Evolutionary conservation across 306 rosid species (phyloP), one percentile per base, ranked within the genome.

Genomic region (Medicago arabica): DNA sequence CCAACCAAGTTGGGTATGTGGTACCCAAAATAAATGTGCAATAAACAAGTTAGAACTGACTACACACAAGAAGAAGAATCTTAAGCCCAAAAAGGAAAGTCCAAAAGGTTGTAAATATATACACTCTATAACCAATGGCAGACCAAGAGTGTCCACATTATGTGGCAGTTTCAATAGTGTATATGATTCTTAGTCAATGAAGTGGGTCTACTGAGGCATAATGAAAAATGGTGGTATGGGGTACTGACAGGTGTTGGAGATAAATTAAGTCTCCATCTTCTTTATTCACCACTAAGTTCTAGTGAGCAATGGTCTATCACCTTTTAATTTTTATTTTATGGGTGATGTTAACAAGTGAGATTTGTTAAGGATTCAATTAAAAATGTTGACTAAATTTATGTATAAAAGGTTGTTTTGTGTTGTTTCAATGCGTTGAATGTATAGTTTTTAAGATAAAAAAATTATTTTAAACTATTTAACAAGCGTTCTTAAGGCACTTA

Each of bases 161-260:
- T 21, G 6, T 76, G 74, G 84, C 59, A 73, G 66, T 34, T 58
- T 67, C 49, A 17, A 73, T 28, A 62, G 49, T 60, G 28, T 41
- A 43, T 47, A 57, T 75, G 74, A 79, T 74, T 78, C 71, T 71
- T 51, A 64, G 38, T 43, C 79, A 76, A 23, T 60, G 18, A 63
- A 0, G 55, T 68, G 61, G 84, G 19, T 21, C 71, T 61, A 41
- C 21, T 12, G 11, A 69, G 81, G 65, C 81, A 80, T 40, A 76
- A 80, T 36, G 23, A 51, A 78, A 81, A 81, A 79, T 51, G 75
- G 11, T 62, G 72, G 57, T 61, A 60, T 60, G 67, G 90, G 90
- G 92, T 76, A 78, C 54, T 82, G 86, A 75, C 93, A 81, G 75
- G 86, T 89, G 83, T 82, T 65, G 8, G 49, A 36, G 55, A 38